Conservation (phyloP, 129 eudicot genomes). For the Centella asiatica region DNA sequence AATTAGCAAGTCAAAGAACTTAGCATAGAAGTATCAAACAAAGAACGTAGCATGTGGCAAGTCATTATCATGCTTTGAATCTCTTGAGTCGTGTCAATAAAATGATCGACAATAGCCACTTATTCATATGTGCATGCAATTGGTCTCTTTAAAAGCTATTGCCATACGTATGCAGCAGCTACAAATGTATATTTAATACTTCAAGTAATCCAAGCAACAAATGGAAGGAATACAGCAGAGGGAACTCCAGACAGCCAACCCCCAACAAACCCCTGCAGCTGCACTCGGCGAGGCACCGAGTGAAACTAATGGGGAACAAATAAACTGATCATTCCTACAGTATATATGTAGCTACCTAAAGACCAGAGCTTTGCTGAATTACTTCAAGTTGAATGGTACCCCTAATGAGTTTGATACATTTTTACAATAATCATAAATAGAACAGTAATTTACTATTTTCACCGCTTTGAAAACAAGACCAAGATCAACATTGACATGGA, state of each 20-base stretch:
- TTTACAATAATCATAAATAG: background rate
- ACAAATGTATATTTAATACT: background rate
- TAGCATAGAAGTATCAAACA: background rate
- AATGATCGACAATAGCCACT: background rate
- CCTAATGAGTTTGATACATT: background rate
- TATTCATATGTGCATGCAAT: background rate
- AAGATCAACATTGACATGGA: slow-evolving; percentile 91
- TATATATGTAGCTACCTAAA: too few relatives aligned
- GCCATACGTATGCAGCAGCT: background rate
- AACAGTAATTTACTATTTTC: slow-evolving; percentile 15
- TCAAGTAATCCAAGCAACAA: background rate
- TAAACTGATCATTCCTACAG: background rate
- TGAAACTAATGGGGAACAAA: background rate
- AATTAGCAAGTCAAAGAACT: background rate
- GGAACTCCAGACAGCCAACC: too few relatives aligned
- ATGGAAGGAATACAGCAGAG: too few relatives aligned
- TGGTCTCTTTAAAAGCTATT: background rate
- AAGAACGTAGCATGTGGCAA: background rate
- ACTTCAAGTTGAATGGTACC: slow-evolving; percentile 4
- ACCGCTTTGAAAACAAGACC: slow-evolving; percentile 69
- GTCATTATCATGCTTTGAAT: slow-evolving; percentile 10
- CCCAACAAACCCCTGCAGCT: too few relatives aligned
- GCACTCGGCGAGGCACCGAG: too few relatives aligned
- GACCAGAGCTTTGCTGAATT: slow-evolving; percentile 1
- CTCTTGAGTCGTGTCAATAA: background rate